Base-by-base conservation (phyloP, 345 rosid species). In the Lumnitzera racemosa region DNA sequence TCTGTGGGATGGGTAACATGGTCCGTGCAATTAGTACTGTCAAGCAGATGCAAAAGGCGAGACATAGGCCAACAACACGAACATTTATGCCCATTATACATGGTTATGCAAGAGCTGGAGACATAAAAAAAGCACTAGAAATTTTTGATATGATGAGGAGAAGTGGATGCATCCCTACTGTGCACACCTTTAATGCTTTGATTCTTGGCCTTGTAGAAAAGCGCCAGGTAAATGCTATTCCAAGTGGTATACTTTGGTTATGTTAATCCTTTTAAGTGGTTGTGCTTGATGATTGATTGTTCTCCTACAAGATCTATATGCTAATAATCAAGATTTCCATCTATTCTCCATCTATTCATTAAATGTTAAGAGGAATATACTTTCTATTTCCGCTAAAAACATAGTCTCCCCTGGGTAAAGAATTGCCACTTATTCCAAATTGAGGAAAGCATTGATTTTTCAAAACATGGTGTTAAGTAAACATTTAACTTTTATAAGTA, bases 1-100 rank as follows among this genome's bases (percentile, higher is more conserved):
- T 89, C 65, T 94, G 99, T 71, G 97, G 96, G 61, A 89, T 94
- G 99, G 97, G 97, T 70, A 92, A 84, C 78, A 87, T 89, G 90
- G 91, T 83, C 7, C 88, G 99, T 63, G 99, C 97, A 1, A 70
- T 94, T 72, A 70, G 76, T 56, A 84, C 84, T 56, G 85, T 90
- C 43, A 94, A 87, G 64, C 87, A 84, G 71, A 94, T 94, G 99
- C 89, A 85, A 73, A 89, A 78, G 80, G 76, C 78, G 80, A 87
- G 86, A 68, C 86, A 78, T 61, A 78, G 81, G 60, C 97, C 97
- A 51, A 87, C 97, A 5, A 70, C 99, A 27, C 82, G 86, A 24
- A 85, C 97, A 16, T 87, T 86, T 79, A 68, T 87, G 97, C 99
- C 99, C 56, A 94, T 94, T 62, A 89, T 90, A 72, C 77, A 87